Evolutionary conservation across 2,329 filamentous ascomycete genomes (phyloP), one percentile per base, ranked within the genome.

Genomic region (Pezicula rhizophila): DNA sequence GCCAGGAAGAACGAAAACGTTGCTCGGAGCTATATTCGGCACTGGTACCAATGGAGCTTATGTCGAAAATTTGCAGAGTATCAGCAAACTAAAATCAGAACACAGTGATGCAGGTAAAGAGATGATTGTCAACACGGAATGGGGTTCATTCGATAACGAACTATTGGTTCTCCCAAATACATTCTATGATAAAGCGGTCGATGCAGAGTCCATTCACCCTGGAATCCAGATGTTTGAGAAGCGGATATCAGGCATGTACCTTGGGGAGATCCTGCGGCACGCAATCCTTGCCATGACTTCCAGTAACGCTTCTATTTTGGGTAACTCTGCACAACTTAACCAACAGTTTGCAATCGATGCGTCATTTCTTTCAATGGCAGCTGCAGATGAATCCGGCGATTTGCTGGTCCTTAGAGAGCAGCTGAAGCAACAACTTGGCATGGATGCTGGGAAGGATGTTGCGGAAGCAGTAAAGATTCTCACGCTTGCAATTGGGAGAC

Each of bases 151-250:
- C 63, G 91, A 97, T 70, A 96, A 96, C 71, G 81, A 87, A 60
- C 80, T 96, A 56, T 87, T 84, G 57, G 85, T 95, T n/a, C 76
- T 96, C 41, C 91, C 91, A 39, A 84, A 82, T 62, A 96, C 90
- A 0, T 72, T 80, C 0, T 96, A 88, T 71, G 91, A 97, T 64
- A 71, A 75, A 43, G 77, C 80, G 50, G 76, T 97, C 23, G 90
- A 96, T 68, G 71, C 73, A 48, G 80, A 84, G 51, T 92, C 84
- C 53, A 82, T 87, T 58, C 96, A 97, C 68, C 90, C 89, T 0
- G 91, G 92, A 33, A 81, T 95, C 52, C 92, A 97, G 65, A 95
- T 96, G 87, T 96, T 96, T 64, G 91, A 97, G 73, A 97, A 97
- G 77, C 86, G 91, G 40, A 85, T 96, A 12, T 95, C 89, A 1